Evolutionary conservation across 495 filamentous ascomycete species (phyloP).

Genomic region (Neurospora pannonica): DNA sequence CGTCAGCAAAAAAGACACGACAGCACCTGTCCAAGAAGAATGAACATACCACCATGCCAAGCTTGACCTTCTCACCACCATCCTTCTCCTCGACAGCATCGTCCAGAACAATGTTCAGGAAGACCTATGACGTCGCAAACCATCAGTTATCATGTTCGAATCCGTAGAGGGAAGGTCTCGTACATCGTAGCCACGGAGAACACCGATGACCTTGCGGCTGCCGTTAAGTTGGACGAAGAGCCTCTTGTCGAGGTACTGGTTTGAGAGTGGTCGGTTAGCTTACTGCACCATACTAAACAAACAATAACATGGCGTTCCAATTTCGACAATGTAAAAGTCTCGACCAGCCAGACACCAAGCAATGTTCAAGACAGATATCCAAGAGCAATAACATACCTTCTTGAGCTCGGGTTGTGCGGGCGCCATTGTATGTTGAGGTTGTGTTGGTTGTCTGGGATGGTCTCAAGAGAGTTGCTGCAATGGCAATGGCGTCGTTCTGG

Average conservation of each 20-base stretch:
- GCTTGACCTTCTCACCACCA: constrained; percentile 78
- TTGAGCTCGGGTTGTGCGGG: constrained; percentile 98
- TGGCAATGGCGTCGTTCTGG: constrained; percentile 2
- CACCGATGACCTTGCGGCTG: constrained; percentile 91
- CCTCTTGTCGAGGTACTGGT: constrained; percentile 96
- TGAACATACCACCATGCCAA: constrained; percentile 82
- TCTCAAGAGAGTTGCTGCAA: neutral
- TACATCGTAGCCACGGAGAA: constrained; percentile 94
- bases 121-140: constrained; percentile 52
- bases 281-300: neutral
- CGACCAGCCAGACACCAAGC: neutral
- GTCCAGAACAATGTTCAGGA: constrained; percentile 96
- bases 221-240: constrained; percentile 97
- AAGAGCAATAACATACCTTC: constrained; percentile 51
- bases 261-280: constrained; percentile 3
- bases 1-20: neutral
- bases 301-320: neutral
- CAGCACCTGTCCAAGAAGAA: neutral
- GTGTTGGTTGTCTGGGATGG: constrained; percentile 1
- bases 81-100: constrained; percentile 95
- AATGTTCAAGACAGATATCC: neutral
- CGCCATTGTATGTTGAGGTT: constrained; percentile 60
- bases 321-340: neutral
- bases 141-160: neutral
- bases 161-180: constrained; percentile 10